Conservation (phyloP, 2,329 filamentous ascomycete species). For the Penicillium thymicola region DNA sequence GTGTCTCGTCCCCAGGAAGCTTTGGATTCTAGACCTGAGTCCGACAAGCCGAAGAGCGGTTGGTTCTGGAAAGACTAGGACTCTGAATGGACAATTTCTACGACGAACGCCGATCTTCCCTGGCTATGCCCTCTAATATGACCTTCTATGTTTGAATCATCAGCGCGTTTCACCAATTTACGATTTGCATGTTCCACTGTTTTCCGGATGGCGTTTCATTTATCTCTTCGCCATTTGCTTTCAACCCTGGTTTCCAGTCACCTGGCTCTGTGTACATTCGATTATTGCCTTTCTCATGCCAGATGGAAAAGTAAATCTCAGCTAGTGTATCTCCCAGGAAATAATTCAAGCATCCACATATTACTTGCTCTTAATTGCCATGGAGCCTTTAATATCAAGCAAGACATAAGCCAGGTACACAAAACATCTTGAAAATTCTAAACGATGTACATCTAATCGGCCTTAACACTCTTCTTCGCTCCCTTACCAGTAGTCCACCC, state of each 20-base stretch:
- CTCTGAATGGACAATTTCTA: not conserved
- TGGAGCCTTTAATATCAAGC: not conserved
- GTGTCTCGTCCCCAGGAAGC: conserved; percentile 24
- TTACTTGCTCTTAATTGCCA: not conserved
- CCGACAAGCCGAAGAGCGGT: conserved; percentile 21
- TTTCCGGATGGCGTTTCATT: not conserved
- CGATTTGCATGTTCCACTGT: not conserved
- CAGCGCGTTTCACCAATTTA: not conserved
- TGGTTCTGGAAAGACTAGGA: conserved; percentile 41
- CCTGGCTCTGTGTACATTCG: not conserved
- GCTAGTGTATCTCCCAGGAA: not conserved
- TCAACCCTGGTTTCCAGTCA: not conserved
- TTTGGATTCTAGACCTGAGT: conserved; percentile 4
- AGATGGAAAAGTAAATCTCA: not conserved
- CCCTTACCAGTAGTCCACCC: conserved; percentile 33
- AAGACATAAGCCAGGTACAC: not conserved
- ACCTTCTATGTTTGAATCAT: not conserved
- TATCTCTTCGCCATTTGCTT: not conserved
- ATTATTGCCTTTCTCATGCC: not conserved
- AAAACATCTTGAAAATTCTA: not conserved
- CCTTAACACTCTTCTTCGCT: conserved; percentile 38
- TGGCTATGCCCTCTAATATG: not conserved
- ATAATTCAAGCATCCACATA: not conserved
- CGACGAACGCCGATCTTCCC: conserved; percentile 1
- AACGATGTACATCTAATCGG: conserved; percentile 20